Evolutionary conservation across 345 rosid species (phyloP).

Genomic region (Eucalyptus regnans): DNA sequence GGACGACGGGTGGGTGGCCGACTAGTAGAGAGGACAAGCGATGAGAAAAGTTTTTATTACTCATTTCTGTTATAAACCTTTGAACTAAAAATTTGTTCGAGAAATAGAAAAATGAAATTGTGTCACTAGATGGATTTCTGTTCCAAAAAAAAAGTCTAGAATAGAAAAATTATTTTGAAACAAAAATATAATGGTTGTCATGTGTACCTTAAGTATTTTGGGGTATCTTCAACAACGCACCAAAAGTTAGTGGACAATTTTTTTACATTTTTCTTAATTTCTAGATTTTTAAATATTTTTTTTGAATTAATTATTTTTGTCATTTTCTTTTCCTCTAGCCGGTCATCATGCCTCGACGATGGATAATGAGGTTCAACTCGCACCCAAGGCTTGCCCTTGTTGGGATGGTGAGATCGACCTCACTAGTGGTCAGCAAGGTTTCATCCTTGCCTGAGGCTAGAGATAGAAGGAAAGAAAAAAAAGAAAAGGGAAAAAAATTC

Average conservation of each 20-base stretch:
- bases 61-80: rapidly evolving
- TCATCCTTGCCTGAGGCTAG: rapidly evolving
- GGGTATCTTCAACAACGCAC: too few relatives aligned
- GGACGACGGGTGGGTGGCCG: rapidly evolving
- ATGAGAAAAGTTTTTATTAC: too few relatives aligned
- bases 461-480: not conserved
- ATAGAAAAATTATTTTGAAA: too few relatives aligned
- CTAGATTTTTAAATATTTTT: too few relatives aligned
- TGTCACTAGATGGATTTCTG: rapidly evolving
- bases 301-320: not conserved
- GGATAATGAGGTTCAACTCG: not conserved
- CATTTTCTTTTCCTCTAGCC: not conserved
- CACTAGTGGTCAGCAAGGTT: rapidly evolving
- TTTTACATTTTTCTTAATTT: too few relatives aligned
- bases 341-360: rapidly evolving
- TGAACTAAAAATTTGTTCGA: too few relatives aligned
- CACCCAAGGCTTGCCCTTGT: not conserved
- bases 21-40: too few relatives aligned
- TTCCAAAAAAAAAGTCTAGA: rapidly evolving
- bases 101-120: too few relatives aligned
- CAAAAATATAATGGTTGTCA: too few relatives aligned
- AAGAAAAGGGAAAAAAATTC: not conserved
- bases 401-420: not conserved
- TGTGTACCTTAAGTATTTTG: rapidly evolving
- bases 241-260: too few relatives aligned